Evolutionary conservation across 257 asterid genomes (phyloP), one percentile per base, ranked within the genome.

Genomic region (Fraxinus anomala): DNA sequence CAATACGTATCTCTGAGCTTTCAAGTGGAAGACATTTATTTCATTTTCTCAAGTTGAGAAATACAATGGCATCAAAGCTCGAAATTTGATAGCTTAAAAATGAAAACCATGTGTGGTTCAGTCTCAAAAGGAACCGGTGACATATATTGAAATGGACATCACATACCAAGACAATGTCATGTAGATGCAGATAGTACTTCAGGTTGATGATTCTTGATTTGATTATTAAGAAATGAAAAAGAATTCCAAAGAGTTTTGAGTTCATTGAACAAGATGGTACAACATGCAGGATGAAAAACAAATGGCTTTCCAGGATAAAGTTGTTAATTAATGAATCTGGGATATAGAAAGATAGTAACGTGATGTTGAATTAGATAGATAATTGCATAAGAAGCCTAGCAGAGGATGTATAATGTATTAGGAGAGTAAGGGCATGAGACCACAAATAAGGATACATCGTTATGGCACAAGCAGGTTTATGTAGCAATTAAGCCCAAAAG

Each of bases 21-120:
- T 30, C 77, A 65, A 76, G 70, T 76, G 72, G 80, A 75, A 72
- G 1, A 40, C 17, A 21, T 72, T 40, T n/a, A 12, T 3, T 40
- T 24, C 37, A 28, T 5, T 72, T 26, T 23, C 36, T 24, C 69
- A 65, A 68, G 54, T 51, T 63, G 34, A 59, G 31, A 34, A 56
- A 31, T 44, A 74, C 42, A 70, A 74, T 39, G 72, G 66, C 78
- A 72, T 47, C 72, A 56, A 73, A 73, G 34, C 63, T 54, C 37
- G 17, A 19, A 68, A 36, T 14, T 51, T 61, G 65, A 68, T 5
- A 26, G 66, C 69, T 21, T 39, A 42, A 42, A 71, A 63, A 37
- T 36, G 40, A 68, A 61, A 59, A 78, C 70, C 67, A 42, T 28
- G 73, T 31, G 34, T 30, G 28, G 61, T 66, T 66, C 23, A 51